Evolutionary conservation across 2,329 filamentous ascomycete genomes (phyloP).

Genomic region (Colletotrichum noveboracense): DNA sequence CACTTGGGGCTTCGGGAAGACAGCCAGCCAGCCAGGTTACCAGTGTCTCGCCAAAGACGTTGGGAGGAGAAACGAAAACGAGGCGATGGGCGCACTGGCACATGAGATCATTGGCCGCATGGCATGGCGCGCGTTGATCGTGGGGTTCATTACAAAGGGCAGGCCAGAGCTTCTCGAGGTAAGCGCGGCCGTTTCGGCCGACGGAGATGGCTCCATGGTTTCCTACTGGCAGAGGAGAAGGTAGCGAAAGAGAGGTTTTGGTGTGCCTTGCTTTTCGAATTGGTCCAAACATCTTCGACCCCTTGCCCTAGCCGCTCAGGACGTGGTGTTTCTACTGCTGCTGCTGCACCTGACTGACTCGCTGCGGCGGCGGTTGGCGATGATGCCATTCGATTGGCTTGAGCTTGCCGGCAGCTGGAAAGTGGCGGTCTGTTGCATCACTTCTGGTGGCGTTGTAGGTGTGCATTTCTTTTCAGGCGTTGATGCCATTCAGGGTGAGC

Average conservation of each 20-base stretch:
- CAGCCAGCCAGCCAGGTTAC: background rate
- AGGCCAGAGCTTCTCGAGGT: background rate
- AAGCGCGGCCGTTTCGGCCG: background rate
- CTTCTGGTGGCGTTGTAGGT: background rate
- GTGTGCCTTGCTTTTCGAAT: background rate
- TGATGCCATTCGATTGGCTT: background rate
- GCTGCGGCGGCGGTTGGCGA: background rate
- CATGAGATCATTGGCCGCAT: background rate
- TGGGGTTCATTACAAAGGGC: background rate
- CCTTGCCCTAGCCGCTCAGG: background rate
- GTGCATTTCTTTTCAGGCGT: background rate
- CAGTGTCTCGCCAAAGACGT: background rate
- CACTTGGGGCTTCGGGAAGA: background rate
- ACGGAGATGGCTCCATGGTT: background rate
- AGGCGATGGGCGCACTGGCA: background rate
- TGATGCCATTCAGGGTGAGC: background rate
- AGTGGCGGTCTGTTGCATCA: background rate
- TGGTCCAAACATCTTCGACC: background rate
- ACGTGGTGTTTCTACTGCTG: background rate
- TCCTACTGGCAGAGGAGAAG: background rate
- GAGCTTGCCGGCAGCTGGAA: background rate
- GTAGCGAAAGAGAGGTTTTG: background rate
- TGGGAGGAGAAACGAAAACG: background rate
- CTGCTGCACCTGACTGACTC: slow-evolving; percentile 2
- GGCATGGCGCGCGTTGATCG: background rate